Evolutionary conservation across 2,329 filamentous ascomycete genomes (phyloP), one percentile per base, ranked within the genome.

Genomic region (Neonectria punicea): DNA sequence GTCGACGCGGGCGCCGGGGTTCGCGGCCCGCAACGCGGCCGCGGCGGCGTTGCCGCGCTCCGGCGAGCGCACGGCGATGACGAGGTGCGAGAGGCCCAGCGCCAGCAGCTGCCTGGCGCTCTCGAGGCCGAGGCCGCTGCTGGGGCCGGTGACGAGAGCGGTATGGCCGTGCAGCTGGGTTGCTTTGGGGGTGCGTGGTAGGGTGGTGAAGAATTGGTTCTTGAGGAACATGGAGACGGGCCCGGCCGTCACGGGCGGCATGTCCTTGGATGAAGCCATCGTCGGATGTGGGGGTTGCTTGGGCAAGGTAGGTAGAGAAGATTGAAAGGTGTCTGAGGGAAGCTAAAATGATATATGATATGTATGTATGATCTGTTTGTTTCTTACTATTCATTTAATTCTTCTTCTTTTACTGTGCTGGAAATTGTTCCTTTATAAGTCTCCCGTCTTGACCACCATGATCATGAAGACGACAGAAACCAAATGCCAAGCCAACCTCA

Each of bases 131-230:
- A 22, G 22, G 22, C 22, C 22, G 22, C 22, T 22, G 22, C 22
- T 22, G 22, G 22, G 3, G 3, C 22, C 22, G 22, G 22, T 22
- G 22, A 22, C 22, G 22, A 22, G 22, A 4, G 22, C 22, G 22
- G 22, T 22, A 4, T 22, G 22, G 22, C 22, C 22, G 22, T 73
- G 71, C 43, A 82, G 68, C 53, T 63, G 28, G 44, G 53, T 59
- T 5, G 34, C 47, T 22, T 49, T 57, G 18, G 63, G 53, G 18
- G 39, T 34, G 11, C 3, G n/a, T 14, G 39, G 28, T 1, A 22
- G 16, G 8, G 47, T 56, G 53, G 41, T n/a, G 4, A 25, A 46
- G 28, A 47, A 47, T 47, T 56, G 53, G 28, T 20, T 22, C 10
- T 47, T 46, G n/a, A 56, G 20, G 28, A 47, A 46, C 39, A 25